Conservation (phyloP, 371 early-diverging fungal species). For the Chytridium lagenaria region DNA sequence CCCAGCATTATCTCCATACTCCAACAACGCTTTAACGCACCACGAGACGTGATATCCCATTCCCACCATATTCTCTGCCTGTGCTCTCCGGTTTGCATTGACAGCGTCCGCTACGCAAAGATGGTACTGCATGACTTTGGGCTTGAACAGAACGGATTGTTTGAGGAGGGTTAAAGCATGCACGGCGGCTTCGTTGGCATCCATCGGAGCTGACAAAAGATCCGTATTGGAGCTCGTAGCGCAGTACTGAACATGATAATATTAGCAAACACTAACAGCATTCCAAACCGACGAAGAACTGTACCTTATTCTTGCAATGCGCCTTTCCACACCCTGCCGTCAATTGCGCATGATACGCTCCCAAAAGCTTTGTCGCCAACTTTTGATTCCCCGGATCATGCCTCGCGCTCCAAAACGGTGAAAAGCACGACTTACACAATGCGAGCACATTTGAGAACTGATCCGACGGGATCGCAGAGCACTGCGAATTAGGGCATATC, state of each 20-base stretch:
- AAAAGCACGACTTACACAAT: constrained; percentile 80
- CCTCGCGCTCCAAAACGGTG: constrained; percentile 79
- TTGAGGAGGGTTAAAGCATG: constrained; percentile 41
- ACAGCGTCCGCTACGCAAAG: constrained; percentile 72
- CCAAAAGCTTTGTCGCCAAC: constrained; percentile 74
- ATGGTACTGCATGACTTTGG: constrained; percentile 46
- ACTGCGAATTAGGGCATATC: constrained; percentile 77
- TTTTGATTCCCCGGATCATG: constrained; percentile 80
- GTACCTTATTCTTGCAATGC: constrained; percentile 69
- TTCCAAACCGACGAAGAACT: constrained; percentile 42
- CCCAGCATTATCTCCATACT: constrained; percentile 61
- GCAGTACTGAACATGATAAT: constrained; percentile 57
- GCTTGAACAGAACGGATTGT: constrained; percentile 20
- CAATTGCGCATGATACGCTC: constrained; percentile 75
- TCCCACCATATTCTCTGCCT: constrained; percentile 59
- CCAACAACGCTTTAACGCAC: constrained; percentile 73
- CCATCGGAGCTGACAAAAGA: constrained; percentile 45
- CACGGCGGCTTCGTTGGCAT: constrained; percentile 74
- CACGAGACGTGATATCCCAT: constrained; percentile 65
- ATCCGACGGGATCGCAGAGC: constrained; percentile 59
- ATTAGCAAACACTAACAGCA: not conserved
- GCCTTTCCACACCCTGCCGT: constrained; percentile 75
- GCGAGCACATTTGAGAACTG: constrained; percentile 49
- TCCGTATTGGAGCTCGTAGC: constrained; percentile 51
- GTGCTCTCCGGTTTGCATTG: constrained; percentile 57